Evolutionary conservation across 495 filamentous ascomycete species (phyloP), one percentile per base, ranked within the genome.

Genomic region (Penicillium pancosmium): DNA sequence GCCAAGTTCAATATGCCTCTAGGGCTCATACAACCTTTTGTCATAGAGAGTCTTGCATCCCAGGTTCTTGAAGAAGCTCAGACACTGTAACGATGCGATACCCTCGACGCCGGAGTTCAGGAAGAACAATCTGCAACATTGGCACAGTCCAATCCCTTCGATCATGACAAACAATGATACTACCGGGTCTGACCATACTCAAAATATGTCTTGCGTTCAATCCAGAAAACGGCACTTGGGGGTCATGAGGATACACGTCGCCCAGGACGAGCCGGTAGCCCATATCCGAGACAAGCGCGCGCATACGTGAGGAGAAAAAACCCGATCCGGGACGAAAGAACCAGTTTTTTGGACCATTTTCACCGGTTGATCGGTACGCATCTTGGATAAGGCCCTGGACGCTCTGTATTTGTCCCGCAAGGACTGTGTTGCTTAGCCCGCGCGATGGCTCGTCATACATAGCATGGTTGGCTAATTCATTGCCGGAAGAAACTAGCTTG

Each of bases 201-300:
- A 93, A 66, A 4, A 96, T 80, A 78, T 94, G 91, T 52, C 75
- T 78, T n/a, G 88, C 86, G 77, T 96, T 96, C 54, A 93, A 53
- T 61, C 78, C 78, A 67, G 80, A 74, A 64, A 78, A 87, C 19
- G 73, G 72, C 35, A 96, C 84, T 76, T 93, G 90, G 48, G 91
- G 83, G 73, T 96, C 91, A 73, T 95, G 91, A 13, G 91, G 91
- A 70, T 93, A 95, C 33, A 94, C 87, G 68, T 85, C 87, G 13
- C 91, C 91, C 34, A 96, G 74, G 15, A 93, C 88, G 3, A 93
- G 64, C 43, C 78, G 66, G 68, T 89, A 91, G 0, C 85, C 86
- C 46, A 91, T 53, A 48, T 62, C 69, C 18, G 66, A 60, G 12
- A 90, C 70, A 9, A 86, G 65, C 18, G 70, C 71, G 10, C 86